phyloP scores from a whole-genome alignment of 768 basidiomycete species.

The Tulasnella sp. region DNA sequence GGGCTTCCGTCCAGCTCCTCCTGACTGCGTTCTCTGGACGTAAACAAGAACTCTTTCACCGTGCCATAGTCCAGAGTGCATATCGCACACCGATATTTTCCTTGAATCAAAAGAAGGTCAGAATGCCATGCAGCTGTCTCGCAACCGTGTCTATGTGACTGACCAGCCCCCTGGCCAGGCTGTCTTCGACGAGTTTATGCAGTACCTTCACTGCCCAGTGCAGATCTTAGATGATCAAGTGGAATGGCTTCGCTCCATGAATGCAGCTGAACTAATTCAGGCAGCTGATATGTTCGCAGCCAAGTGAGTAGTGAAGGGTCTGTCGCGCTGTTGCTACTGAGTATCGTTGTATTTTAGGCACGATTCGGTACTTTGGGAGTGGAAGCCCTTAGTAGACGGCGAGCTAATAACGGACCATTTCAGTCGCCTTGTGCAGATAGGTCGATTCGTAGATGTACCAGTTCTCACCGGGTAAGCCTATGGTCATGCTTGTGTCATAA shows the following conservation, averaged over 20 bases:
- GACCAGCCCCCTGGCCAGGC: too few relatives aligned
- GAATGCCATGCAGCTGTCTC: too few relatives aligned
- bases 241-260: conserved; percentile 8
- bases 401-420: conserved; percentile 42
- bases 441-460: conserved; percentile 41
- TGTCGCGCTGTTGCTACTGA: neutral
- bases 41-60: conserved; percentile 35
- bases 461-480: conserved; percentile 45
- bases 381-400: conserved; percentile 43
- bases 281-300: conserved; percentile 20
- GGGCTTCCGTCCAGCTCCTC: conserved; percentile 43
- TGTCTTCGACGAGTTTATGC: conserved; percentile 43
- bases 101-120: conserved; percentile 44
- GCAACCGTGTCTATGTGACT: too few relatives aligned
- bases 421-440: conserved; percentile 35
- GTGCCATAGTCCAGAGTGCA: conserved; percentile 54
- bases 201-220: conserved; percentile 39
- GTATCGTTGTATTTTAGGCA: conserved; percentile 26
- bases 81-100: conserved; percentile 43
- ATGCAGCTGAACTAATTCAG: conserved; percentile 34
- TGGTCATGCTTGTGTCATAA: too few relatives aligned
- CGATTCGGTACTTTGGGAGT: neutral
- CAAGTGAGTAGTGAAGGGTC: neutral
- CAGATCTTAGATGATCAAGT: conserved; percentile 20
- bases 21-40: conserved; percentile 37